Percentiles rank a stretch among this genome's conserved stretches.
These are phyloP conservation scores for Zopfia rhizophila DNA, from an alignment of 2,329 filamentous ascomycete species.

Conservation along the genomic window DNA sequence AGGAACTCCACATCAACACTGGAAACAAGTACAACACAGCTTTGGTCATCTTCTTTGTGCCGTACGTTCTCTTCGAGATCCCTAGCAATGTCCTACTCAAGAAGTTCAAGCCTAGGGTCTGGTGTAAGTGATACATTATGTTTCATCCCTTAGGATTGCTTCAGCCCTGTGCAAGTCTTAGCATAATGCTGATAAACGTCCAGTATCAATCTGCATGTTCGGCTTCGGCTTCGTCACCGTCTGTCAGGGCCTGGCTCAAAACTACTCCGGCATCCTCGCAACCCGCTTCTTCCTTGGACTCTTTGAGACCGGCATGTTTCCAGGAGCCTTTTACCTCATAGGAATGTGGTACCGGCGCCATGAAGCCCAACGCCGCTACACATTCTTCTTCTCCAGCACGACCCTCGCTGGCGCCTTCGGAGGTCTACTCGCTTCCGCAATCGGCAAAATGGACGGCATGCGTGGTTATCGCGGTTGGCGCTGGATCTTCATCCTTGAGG, in stretches of 20 bases:
- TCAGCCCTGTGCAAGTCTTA: neutral
- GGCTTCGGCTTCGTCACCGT: conserved; percentile 80
- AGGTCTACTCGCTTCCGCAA: conserved; percentile 83
- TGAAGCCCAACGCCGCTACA: conserved; percentile 91
- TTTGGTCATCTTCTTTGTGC: conserved; percentile 65
- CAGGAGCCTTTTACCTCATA: conserved; percentile 75
- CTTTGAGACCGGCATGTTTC: conserved; percentile 68
- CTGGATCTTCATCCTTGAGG: conserved; percentile 83
- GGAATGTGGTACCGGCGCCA: conserved; percentile 90
- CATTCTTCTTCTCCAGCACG: conserved; percentile 90
- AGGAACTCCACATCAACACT: conserved; percentile 56
- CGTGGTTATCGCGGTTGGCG: conserved; percentile 78
- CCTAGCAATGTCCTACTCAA: conserved; percentile 64
- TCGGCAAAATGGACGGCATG: conserved; percentile 85
- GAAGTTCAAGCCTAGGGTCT: conserved; percentile 62
- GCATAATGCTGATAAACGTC: conserved; percentile 22
- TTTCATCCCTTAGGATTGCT: neutral
- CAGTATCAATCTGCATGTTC: conserved; percentile 85
- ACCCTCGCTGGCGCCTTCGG: conserved; percentile 86
- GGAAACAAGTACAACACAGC: conserved; percentile 61
- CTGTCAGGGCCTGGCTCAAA: conserved; percentile 80
- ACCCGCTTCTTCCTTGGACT: conserved; percentile 85
- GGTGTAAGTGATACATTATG: conserved; percentile 49
- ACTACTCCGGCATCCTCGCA: conserved; percentile 78
- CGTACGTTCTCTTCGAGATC: conserved; percentile 65